A percentile compares a stretch with the other conserved stretches of the same genome.
Conservation (phyloP, 208 protist species). For the Phytomonas serpens region DNA sequence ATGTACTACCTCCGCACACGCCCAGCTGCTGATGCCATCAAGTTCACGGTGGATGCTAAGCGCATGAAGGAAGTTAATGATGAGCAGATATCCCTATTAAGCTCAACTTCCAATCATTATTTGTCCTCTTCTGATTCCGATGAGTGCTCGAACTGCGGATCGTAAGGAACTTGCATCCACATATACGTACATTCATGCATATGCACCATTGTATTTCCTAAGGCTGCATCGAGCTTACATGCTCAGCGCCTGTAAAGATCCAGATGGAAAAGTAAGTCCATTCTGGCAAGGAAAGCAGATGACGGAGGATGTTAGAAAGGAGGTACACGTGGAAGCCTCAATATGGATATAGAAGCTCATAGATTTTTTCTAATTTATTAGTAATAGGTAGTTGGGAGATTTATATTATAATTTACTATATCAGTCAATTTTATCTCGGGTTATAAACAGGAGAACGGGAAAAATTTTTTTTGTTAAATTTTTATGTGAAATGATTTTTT, state of each 20-base stretch:
- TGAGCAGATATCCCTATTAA: constrained; percentile 10
- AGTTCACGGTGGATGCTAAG: constrained; percentile 98
- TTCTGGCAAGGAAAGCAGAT: background rate
- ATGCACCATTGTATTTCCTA: background rate
- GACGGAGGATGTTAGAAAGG: background rate
- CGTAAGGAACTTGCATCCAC: constrained; percentile 21
- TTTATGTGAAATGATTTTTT: background rate
- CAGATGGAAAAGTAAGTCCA: background rate
- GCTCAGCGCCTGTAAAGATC: background rate
- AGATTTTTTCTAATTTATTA: constrained; percentile 2
- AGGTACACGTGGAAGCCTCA: background rate
- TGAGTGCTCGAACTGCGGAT: constrained; percentile 85
- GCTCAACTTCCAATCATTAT: constrained; percentile 7
- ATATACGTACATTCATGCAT: too few species aligned
- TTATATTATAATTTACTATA: background rate
- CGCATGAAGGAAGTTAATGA: constrained; percentile 66
- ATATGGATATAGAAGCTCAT: background rate
- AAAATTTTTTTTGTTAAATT: background rate
- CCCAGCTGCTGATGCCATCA: constrained; percentile 98
- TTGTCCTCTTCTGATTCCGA: constrained; percentile 28
- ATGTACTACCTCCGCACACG: constrained; percentile 99
- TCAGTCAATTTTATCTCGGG: background rate
- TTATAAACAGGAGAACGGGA: background rate
- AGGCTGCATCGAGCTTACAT: background rate
- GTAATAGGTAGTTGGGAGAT: background rate